phyloP scores from a whole-genome alignment of 2,329 filamentous ascomycete species.

The Colletotrichum sp. region DNA sequence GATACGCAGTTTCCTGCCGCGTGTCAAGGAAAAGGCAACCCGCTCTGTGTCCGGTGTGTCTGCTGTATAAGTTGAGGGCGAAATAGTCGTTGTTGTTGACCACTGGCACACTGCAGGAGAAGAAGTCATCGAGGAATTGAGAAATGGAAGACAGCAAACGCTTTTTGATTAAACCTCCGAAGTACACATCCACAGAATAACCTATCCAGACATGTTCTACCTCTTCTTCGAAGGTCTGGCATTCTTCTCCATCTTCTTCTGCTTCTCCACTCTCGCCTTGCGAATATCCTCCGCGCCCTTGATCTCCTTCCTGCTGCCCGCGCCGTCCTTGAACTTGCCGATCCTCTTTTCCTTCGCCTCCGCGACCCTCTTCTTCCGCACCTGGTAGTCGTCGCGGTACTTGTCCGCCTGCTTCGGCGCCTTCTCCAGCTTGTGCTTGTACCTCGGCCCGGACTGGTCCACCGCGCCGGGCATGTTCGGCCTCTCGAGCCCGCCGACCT shows the following conservation, averaged over 20 bases:
- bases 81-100: too few species aligned
- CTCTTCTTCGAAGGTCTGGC: slow-evolving; percentile 72
- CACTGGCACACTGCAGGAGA: not conserved
- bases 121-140: slow-evolving; percentile 27
- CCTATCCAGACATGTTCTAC: not conserved
- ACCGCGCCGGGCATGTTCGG: slow-evolving; percentile 28
- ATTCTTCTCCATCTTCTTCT: slow-evolving; percentile 85
- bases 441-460: slow-evolving; percentile 53
- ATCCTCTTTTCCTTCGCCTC: slow-evolving; percentile 86
- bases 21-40: too few species aligned
- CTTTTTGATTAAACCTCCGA: not conserved
- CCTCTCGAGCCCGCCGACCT: slow-evolving; percentile 81
- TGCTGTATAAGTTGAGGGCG: too few species aligned
- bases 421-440: slow-evolving; percentile 85
- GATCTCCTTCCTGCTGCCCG: slow-evolving; percentile 77
- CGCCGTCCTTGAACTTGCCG: slow-evolving; percentile 74
- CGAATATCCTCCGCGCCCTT: slow-evolving; percentile 84
- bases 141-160: not conserved
- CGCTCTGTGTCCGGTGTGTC: too few species aligned
- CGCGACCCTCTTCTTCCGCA: slow-evolving; percentile 86
- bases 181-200: not conserved
- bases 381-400: slow-evolving; percentile 87
- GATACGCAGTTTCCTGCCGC: not conserved
- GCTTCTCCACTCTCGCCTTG: slow-evolving; percentile 78
- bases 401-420: slow-evolving; percentile 95